phyloP scores from a whole-genome alignment of 2,329 filamentous ascomycete genomes.

The Laburnicola sp. region DNA sequence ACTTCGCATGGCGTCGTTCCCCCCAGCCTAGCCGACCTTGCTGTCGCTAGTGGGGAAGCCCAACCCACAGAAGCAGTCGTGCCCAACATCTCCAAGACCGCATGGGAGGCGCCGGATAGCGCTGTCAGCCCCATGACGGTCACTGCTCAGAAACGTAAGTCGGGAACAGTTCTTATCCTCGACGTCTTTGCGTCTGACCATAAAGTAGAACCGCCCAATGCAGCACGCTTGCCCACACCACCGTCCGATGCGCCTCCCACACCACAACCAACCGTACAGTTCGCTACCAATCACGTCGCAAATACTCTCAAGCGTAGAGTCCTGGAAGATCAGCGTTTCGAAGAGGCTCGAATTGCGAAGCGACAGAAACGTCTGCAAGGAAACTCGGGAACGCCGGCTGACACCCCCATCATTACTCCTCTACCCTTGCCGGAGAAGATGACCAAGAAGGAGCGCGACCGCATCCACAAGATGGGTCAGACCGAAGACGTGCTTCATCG shows the following conservation, averaged over 20 bases:
- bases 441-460: slow-evolving; percentile 86
- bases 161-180: not conserved
- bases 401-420: slow-evolving; percentile 28
- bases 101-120: slow-evolving; percentile 52
- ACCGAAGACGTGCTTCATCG: slow-evolving; percentile 78
- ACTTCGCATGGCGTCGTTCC: slow-evolving; percentile 81
- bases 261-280: slow-evolving; percentile 52
- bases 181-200: slow-evolving; percentile 11
- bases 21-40: slow-evolving; percentile 73
- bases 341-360: slow-evolving; percentile 63
- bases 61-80: slow-evolving; percentile 43
- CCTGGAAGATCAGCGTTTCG: slow-evolving; percentile 65
- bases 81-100: slow-evolving; percentile 44
- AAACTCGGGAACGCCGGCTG: slow-evolving; percentile 30
- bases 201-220: slow-evolving; percentile 37
- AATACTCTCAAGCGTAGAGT: slow-evolving; percentile 46
- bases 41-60: slow-evolving; percentile 56
- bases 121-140: slow-evolving; percentile 59
- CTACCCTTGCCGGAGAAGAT: slow-evolving; percentile 52
- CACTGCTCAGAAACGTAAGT: slow-evolving; percentile 43
- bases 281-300: slow-evolving; percentile 62
- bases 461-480: slow-evolving; percentile 70
- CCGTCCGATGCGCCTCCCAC: slow-evolving; percentile 53
- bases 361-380: slow-evolving; percentile 48
- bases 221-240: slow-evolving; percentile 51